Evolutionary conservation across 495 filamentous ascomycete genomes (phyloP).

Genomic region (Polyplosphaeria fusca): DNA sequence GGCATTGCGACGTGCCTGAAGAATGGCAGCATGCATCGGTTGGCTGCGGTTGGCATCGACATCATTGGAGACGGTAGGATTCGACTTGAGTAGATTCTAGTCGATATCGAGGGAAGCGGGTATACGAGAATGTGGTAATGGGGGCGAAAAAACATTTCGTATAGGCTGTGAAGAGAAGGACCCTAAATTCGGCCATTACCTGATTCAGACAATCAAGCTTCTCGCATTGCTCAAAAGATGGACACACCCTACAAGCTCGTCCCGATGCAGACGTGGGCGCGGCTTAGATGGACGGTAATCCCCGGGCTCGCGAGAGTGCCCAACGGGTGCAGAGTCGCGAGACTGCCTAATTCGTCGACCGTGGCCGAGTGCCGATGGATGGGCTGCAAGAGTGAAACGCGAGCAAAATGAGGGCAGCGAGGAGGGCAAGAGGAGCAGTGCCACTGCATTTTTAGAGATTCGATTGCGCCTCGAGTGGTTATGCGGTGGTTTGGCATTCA

Average conservation of each 20-base stretch:
- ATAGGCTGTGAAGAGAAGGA: constrained; percentile 16
- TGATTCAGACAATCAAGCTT: constrained; percentile 5
- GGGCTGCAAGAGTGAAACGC: no score
- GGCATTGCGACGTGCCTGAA: constrained; percentile 52
- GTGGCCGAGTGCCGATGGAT: no score
- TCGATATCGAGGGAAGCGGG: constrained; percentile 68
- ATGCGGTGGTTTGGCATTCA: no score
- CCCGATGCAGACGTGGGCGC: constrained; percentile 12
- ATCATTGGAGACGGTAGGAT: constrained; percentile 71
- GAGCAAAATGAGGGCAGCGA: no score
- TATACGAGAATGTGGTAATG: constrained; percentile 22
- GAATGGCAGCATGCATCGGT: constrained; percentile 55
- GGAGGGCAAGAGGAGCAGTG: no score
- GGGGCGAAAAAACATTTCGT: constrained; percentile 23
- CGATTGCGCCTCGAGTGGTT: no score
- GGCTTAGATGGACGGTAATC: constrained; percentile 6
- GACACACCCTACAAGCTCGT: constrained; percentile 6
- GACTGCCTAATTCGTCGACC: no score
- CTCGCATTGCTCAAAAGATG: constrained; percentile 20
- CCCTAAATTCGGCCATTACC: constrained; percentile 6
- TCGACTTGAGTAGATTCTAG: constrained; percentile 79
- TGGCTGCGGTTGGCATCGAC: constrained; percentile 65
- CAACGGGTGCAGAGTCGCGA: constrained; percentile 5
- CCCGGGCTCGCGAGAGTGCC: constrained; percentile 2
- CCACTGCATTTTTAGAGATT: no score